These are phyloP conservation scores for Fusarium albidum DNA, from an alignment of 2,329 filamentous ascomycete species.

Conservation along the genomic window DNA sequence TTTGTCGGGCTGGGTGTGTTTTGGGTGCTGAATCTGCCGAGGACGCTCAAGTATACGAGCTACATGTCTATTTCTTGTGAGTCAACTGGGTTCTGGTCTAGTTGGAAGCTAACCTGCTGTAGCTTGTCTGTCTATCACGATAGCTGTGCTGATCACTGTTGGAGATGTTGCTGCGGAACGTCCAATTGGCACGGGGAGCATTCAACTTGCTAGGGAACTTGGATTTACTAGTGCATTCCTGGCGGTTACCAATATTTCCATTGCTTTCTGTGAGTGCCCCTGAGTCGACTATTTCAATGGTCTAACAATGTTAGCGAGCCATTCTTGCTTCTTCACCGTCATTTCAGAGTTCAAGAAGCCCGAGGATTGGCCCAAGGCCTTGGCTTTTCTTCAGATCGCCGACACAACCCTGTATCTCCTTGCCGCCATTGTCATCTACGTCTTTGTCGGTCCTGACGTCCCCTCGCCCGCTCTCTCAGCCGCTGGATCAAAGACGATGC, in stretches of 20 bases:
- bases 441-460: constrained; percentile 68
- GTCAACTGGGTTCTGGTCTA: background rate
- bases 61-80: constrained; percentile 66
- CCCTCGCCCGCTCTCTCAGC: constrained; percentile 72
- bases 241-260: constrained; percentile 69
- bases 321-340: constrained; percentile 74
- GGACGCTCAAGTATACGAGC: constrained; percentile 69
- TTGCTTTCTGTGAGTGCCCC: constrained; percentile 63
- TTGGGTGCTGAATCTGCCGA: constrained; percentile 65
- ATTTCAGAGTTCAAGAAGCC: constrained; percentile 71
- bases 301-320: constrained; percentile 50
- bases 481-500: constrained; percentile 58
- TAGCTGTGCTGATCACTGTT: constrained; percentile 70
- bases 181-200: constrained; percentile 45
- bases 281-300: too few species aligned
- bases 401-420: constrained; percentile 71
- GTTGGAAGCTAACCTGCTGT: background rate
- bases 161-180: constrained; percentile 63
- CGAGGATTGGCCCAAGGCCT: constrained; percentile 46
- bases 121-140: constrained; percentile 67
- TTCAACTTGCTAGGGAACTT: constrained; percentile 48
- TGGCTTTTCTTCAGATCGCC: constrained; percentile 64
- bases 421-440: constrained; percentile 72
- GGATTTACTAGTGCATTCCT: constrained; percentile 63
- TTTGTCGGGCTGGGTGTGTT: constrained; percentile 67